Base-by-base conservation (phyloP, 805 yeast genomes). In the Saccharomycopsis schoenii region DNA sequence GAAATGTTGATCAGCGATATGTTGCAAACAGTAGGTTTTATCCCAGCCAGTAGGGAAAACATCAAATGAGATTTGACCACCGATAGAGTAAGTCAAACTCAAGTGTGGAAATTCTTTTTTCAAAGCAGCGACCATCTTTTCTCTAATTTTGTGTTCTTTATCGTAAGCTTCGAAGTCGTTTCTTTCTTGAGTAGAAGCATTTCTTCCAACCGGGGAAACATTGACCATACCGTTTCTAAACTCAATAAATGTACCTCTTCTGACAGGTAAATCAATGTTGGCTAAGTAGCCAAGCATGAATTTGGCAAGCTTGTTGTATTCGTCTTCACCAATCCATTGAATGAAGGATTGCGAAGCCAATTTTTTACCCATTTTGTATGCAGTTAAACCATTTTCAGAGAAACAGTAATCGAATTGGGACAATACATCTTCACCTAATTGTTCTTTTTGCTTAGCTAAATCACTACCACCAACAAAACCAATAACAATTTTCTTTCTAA, bases 41-140 rank as follows among this genome's bases (percentile, higher is more conserved):
- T 94, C 99, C 99, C 99, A 94, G 72, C 99, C 99, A 66, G 97
- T 89, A 80, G 99, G 99, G 93, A 94, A 94, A 66, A 94, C 98
- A 72, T 94, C 99, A 71, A 94, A 94, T 41, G 98, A 93, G 74
- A 94, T 94, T 82, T 94, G 98, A 69, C 99, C 99, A 76, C 99
- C 99, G 67, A 94, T 94, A 63, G 99, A 94, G 83, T 88, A 94
- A 67, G 98, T 93, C 72, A 94, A 82, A 61, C 86, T 88, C 70
- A 80, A 80, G 75, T 92, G 93, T 61, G 93, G 75, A 81, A 94
- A 94, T 71, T 85, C 83, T 72, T 83, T 82, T 77, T 82, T 88
- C 72, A 94, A 82, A 59, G 96, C 97, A 59, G 76, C 78, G 66
- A 94, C 98, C 81, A 94, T 81, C 64, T 80, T 83, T 70, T 82